Conservation (phyloP, 2,329 filamentous ascomycete species). For the Diaporthe citriasiana region DNA sequence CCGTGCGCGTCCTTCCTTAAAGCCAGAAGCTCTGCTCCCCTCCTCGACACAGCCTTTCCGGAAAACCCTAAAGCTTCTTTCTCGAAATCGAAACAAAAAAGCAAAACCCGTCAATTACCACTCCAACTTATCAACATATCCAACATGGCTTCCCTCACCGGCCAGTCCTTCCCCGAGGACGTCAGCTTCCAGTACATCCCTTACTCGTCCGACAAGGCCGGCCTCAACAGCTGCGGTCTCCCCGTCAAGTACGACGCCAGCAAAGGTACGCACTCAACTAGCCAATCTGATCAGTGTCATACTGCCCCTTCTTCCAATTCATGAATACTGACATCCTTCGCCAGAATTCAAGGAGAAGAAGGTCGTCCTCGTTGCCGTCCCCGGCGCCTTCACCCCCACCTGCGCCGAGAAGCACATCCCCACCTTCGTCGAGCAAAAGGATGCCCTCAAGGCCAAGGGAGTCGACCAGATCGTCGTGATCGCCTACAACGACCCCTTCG, state of each 20-base stretch:
- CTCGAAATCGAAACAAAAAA: constrained; percentile 42
- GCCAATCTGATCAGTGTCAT: too few relatives aligned
- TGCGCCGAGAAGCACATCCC: constrained; percentile 87
- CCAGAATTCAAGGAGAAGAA: constrained; percentile 71
- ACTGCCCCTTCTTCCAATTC: not conserved
- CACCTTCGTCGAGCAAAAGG: constrained; percentile 81
- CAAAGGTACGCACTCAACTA: constrained; percentile 71
- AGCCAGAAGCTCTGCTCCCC: constrained; percentile 22
- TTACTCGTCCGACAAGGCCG: constrained; percentile 76
- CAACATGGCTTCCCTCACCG: constrained; percentile 58
- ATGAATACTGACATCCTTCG: constrained; percentile 8
- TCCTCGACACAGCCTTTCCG: not conserved
- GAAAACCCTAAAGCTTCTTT: not conserved
- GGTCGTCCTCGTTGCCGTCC: constrained; percentile 68
- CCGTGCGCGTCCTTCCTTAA: constrained; percentile 12
- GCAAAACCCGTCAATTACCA: not conserved
- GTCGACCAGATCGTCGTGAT: constrained; percentile 87
- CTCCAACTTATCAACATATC: constrained; percentile 56
- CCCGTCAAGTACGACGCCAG: constrained; percentile 84
- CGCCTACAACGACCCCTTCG: constrained; percentile 86
- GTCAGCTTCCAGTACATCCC: constrained; percentile 89
- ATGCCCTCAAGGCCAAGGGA: constrained; percentile 81
- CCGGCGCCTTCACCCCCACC: constrained; percentile 87
- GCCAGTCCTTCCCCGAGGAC: constrained; percentile 85
- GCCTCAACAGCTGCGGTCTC: constrained; percentile 82